phyloP scores from a whole-genome alignment of 2,329 filamentous ascomycete genomes.

The Phoma sp. region DNA sequence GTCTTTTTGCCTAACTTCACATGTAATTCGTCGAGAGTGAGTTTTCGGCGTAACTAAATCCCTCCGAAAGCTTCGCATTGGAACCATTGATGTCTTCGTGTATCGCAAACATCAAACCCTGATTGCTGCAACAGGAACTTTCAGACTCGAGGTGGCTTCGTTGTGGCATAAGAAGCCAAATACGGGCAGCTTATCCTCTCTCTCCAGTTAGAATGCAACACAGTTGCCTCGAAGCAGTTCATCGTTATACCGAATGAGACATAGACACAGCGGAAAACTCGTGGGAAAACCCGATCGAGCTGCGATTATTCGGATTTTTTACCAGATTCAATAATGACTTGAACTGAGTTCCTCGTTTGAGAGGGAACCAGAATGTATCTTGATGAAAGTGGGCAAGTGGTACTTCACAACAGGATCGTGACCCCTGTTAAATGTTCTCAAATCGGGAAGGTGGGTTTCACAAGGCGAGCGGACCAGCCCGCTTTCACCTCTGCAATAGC shows the following conservation, averaged over 20 bases:
- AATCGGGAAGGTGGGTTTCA: constrained; percentile 20
- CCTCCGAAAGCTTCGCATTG: too few relatives aligned
- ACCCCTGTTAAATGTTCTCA: constrained; percentile 10
- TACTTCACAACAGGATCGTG: background rate
- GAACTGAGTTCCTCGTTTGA: background rate
- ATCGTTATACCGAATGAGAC: background rate
- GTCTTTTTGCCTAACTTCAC: too few relatives aligned
- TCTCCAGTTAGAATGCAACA: background rate
- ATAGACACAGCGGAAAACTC: background rate
- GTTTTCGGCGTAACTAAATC: too few relatives aligned
- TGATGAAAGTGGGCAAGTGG: constrained; percentile 9
- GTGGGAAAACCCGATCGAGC: constrained; percentile 1
- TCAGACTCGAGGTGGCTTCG: background rate
- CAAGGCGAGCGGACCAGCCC: constrained; percentile 10
- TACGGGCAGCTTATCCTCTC: background rate
- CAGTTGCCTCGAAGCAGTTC: too few relatives aligned
- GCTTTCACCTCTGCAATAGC: constrained; percentile 6
- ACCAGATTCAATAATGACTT: background rate
- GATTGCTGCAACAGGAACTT: too few relatives aligned
- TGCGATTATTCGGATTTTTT: background rate
- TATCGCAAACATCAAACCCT: too few relatives aligned
- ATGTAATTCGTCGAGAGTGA: too few relatives aligned
- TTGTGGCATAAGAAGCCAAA: background rate
- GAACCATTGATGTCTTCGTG: too few relatives aligned
- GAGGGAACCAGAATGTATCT: background rate